Evolutionary conservation across 2,329 filamentous ascomycete genomes (phyloP).

Genomic region (Fusarium transvaalense): DNA sequence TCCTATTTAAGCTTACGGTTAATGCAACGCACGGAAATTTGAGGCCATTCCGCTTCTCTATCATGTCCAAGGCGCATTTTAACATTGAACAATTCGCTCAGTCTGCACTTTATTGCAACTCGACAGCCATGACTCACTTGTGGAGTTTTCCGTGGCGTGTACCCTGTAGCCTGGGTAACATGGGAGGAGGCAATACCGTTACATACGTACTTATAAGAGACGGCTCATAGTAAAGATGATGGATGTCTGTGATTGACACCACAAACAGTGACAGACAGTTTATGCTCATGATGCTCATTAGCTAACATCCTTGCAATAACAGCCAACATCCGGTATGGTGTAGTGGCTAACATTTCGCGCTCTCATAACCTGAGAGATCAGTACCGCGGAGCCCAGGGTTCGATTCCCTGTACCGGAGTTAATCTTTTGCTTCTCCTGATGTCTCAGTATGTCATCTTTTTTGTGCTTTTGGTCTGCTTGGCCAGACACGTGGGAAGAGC

Average conservation of each 20-base stretch:
- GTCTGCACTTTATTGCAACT: neutral
- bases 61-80: neutral
- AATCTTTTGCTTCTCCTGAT: neutral
- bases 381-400: constrained; percentile 47
- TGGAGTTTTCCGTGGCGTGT: too few species aligned
- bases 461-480: too few species aligned
- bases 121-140: neutral
- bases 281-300: too few species aligned
- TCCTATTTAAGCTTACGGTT: neutral
- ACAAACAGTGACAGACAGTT: too few species aligned
- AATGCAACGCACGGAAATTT: neutral
- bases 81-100: neutral
- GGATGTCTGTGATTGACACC: too few species aligned
- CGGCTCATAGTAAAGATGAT: neutral
- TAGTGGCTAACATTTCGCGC: constrained; percentile 54
- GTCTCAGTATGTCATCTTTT: neutral
- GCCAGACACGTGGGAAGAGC: too few species aligned
- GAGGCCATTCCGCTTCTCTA: neutral
- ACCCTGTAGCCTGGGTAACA: neutral
- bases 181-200: neutral
- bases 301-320: accelerated
- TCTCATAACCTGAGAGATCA: constrained; percentile 46
- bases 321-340: constrained; percentile 49
- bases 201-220: neutral
- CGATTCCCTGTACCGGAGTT: constrained; percentile 48